Percentiles rank a stretch among this genome's conserved stretches.
phyloP scores from a whole-genome alignment of 2,329 filamentous ascomycete species.

The Parastagonospora nodorum region DNA sequence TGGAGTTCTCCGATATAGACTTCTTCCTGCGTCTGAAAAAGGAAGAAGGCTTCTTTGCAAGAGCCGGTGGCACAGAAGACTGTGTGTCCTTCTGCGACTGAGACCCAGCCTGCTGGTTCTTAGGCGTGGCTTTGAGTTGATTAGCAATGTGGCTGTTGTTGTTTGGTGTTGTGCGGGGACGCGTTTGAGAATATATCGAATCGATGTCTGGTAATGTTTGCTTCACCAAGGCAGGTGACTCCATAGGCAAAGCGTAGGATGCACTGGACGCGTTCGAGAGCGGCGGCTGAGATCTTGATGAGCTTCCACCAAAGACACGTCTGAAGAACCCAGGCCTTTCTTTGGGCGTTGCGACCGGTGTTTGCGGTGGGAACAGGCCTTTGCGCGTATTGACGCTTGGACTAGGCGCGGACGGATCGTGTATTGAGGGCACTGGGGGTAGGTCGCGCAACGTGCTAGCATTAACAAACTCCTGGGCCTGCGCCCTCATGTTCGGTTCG shows the following conservation, averaged over 20 bases:
- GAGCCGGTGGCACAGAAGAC: slow-evolving; percentile 35
- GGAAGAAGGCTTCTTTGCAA: slow-evolving; percentile 90
- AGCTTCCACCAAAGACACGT: slow-evolving; percentile 75
- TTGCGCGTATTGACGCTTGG: slow-evolving; percentile 60
- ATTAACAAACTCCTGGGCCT: slow-evolving; percentile 56
- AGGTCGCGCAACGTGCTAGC: slow-evolving; percentile 49
- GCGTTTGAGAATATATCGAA: slow-evolving; percentile 37
- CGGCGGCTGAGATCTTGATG: slow-evolving; percentile 61
- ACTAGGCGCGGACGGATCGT: slow-evolving; percentile 58
- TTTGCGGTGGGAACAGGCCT: slow-evolving; percentile 45
- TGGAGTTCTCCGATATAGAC: slow-evolving; percentile 72
- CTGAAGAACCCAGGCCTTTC: slow-evolving; percentile 90
- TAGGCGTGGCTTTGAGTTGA: slow-evolving; percentile 52
- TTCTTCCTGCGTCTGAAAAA: slow-evolving; percentile 96
- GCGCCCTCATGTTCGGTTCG: slow-evolving; percentile 49
- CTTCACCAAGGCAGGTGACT: slow-evolving; percentile 20
- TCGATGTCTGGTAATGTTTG: slow-evolving; percentile 33
- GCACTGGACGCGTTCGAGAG: slow-evolving; percentile 16
- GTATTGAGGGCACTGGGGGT: slow-evolving; percentile 52
- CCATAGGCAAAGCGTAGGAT: slow-evolving; percentile 16
- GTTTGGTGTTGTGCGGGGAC: slow-evolving; percentile 47
- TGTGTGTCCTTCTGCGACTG: slow-evolving; percentile 29
- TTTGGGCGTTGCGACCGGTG: slow-evolving; percentile 48
- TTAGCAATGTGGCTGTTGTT: slow-evolving; percentile 52
- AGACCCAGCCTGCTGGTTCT: slow-evolving; percentile 30